Evolutionary conservation across 139 green algal species (phyloP), one percentile per base, ranked within the genome.

Genomic region (Pleodorina starrii): DNA sequence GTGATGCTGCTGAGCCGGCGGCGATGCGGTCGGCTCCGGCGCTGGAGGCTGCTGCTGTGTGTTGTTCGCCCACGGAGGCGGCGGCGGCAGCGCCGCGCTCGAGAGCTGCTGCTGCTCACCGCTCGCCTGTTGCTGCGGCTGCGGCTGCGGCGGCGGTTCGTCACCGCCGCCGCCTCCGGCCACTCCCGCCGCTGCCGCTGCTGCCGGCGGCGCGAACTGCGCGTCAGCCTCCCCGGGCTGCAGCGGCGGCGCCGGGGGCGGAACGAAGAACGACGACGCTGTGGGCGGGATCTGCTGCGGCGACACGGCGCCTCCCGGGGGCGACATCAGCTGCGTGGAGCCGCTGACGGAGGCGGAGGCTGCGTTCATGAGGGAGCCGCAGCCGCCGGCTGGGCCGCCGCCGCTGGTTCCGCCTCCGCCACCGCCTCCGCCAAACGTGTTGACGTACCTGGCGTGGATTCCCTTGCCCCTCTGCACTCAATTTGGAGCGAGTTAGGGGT

Each of bases 381-480:
- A 7, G 35, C 35, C 6, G 35, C 10, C 50, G 2, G 10, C 42
- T 25, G 29, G n/a, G 10, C 50, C 32, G 32, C 7, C 51, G 50
- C 35, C 50, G 17, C 57, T 54, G 4, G 1, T 4, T 7, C 38
- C 38, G 14, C 36, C 32, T 1, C n/a, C 35, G 43, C 66, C 43
- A 27, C 21, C 35, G 44, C 68, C 68, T 0, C 5, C 36, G 36
- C 38, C 14, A 25, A 89, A 89, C 5, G 50, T 89, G 69, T 82
- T 82, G 48, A 89, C 84, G 51, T 89, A 89, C 32, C 84, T 73
- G 25, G 84, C 60, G 71, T 43, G 44, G 25, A 89, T 59, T 35
- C 84, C 84, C 69, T 74, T 73, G 84, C 84, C 84, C 43, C 84
- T 48, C 84, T 89, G 84, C 48, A 2, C 42, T 21, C 12, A 25